Evolutionary conservation across 2,329 filamentous ascomycete genomes (phyloP).

Genomic region (Xylariaceae sp.): DNA sequence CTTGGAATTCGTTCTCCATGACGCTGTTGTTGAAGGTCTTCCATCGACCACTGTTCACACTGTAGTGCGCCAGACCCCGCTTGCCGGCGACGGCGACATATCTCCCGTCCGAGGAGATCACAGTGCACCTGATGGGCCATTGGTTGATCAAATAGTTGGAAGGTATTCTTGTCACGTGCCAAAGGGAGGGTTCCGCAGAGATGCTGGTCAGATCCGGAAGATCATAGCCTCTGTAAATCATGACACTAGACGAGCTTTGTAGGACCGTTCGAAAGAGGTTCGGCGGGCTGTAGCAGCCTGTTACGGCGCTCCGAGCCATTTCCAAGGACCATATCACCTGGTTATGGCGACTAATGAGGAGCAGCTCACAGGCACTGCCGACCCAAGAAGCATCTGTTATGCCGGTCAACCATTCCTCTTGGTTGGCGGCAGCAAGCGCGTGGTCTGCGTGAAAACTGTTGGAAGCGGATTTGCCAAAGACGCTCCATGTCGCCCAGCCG

Average conservation of each 20-base stretch:
- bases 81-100: slow-evolving; percentile 96
- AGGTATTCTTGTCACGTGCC: slow-evolving; percentile 88
- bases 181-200: slow-evolving; percentile 86
- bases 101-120: slow-evolving; percentile 84
- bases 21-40: slow-evolving; percentile 81
- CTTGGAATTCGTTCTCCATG: slow-evolving; percentile 84
- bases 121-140: slow-evolving; percentile 84
- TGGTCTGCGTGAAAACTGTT: slow-evolving; percentile 74
- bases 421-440: slow-evolving; percentile 58
- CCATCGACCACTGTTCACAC: slow-evolving; percentile 89
- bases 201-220: slow-evolving; percentile 85
- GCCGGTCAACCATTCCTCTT: slow-evolving; percentile 79
- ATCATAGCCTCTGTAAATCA: slow-evolving; percentile 92
- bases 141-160: slow-evolving; percentile 80
- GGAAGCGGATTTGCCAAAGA: slow-evolving; percentile 85
- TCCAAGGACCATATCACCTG: slow-evolving; percentile 82
- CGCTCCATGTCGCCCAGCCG: slow-evolving; percentile 96
- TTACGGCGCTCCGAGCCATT: slow-evolving; percentile 89
- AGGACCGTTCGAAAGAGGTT: slow-evolving; percentile 87
- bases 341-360: slow-evolving; percentile 65
- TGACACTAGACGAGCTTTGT: slow-evolving; percentile 80
- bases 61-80: slow-evolving; percentile 90
- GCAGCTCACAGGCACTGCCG: slow-evolving; percentile 77
- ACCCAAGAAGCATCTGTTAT: slow-evolving; percentile 78
- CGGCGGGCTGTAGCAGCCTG: slow-evolving; percentile 83